Evolutionary conservation across 805 yeast species (phyloP).

Genomic region (Zygoascus bituminiphila): DNA sequence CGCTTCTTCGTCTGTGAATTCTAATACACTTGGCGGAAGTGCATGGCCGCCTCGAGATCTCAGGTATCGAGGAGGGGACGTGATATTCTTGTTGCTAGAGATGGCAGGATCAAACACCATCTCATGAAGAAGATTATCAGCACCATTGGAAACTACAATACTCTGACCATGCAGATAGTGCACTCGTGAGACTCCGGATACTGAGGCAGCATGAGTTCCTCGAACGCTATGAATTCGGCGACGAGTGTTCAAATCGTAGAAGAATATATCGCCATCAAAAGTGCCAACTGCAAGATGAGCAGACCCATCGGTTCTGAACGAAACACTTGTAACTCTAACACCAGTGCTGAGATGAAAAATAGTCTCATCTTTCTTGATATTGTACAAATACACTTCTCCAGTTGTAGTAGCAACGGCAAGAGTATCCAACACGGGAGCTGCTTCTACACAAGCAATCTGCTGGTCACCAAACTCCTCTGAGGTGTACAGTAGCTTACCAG

Average conservation of each 20-base stretch:
- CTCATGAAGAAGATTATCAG: slow-evolving; percentile 83
- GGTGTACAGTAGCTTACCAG: slow-evolving; percentile 62
- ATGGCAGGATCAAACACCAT: slow-evolving; percentile 89
- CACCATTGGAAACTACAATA: slow-evolving; percentile 79
- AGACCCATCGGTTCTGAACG: slow-evolving; percentile 86
- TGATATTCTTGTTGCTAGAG: slow-evolving; percentile 45
- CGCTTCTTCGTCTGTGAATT: slow-evolving; percentile 70
- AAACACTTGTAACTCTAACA: slow-evolving; percentile 45
- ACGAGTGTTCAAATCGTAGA: slow-evolving; percentile 69
- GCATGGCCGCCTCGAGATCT: slow-evolving; percentile 98
- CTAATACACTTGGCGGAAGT: slow-evolving; percentile 70
- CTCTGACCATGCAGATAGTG: slow-evolving; percentile 87
- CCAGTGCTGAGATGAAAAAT: slow-evolving; percentile 39
- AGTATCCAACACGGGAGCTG: slow-evolving; percentile 82
- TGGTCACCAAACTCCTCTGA: slow-evolving; percentile 39
- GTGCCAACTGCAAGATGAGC: slow-evolving; percentile 77
- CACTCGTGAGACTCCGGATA: slow-evolving; percentile 71
- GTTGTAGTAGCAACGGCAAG: slow-evolving; percentile 66
- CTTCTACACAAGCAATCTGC: slow-evolving; percentile 60
- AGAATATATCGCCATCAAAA: slow-evolving; percentile 71
- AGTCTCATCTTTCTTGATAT: slow-evolving; percentile 55
- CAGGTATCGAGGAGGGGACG: slow-evolving; percentile 82
- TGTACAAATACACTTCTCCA: slow-evolving; percentile 60
- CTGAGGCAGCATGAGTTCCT: slow-evolving; percentile 59
- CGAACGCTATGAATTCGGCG: slow-evolving; percentile 69